Percentiles rank a stretch among this genome's conserved stretches.
Conservation (phyloP, 2,329 filamentous ascomycete genomes). For the Fusarium equiseti region DNA sequence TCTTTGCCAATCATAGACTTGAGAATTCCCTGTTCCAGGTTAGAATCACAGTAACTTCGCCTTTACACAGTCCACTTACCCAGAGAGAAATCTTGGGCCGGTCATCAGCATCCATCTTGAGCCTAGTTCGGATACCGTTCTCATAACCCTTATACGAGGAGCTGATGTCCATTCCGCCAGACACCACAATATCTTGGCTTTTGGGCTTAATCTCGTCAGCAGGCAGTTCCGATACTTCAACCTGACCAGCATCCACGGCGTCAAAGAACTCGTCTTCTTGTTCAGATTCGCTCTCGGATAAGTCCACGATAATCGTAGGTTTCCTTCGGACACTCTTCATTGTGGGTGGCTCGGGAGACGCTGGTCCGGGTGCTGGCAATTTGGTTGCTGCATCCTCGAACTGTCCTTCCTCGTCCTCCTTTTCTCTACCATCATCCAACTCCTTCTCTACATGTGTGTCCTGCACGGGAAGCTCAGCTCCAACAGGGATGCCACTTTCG, state of each 20-base stretch:
- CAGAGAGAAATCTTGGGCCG: conserved; percentile 94
- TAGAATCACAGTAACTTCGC: conserved; percentile 23
- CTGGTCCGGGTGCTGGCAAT: conserved; percentile 3
- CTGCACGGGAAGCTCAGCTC: conserved; percentile 45
- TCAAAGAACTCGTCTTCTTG: conserved; percentile 97
- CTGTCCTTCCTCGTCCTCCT: conserved; percentile 37
- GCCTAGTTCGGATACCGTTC: conserved; percentile 80
- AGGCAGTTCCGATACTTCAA: conserved; percentile 81
- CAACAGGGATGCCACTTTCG: conserved; percentile 61
- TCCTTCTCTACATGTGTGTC: conserved; percentile 51
- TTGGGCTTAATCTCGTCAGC: conserved; percentile 58
- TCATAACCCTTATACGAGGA: conserved; percentile 91
- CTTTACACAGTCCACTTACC: conserved; percentile 68
- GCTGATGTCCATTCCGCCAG: conserved; percentile 72
- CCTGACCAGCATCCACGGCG: conserved; percentile 91
- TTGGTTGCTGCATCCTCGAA: conserved; percentile 42
- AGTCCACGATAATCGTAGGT: conserved; percentile 75
- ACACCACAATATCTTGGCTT: conserved; percentile 57
- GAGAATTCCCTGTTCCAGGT: conserved; percentile 78
- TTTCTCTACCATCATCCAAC: conserved; percentile 43
- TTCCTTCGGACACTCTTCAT: conserved; percentile 62
- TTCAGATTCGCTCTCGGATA: conserved; percentile 85
- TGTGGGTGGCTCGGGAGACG: conserved; percentile 27
- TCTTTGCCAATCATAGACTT: conserved; percentile 99
- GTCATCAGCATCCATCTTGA: conserved; percentile 93